These are phyloP conservation scores for Xylariales sp. DNA, from an alignment of 2,329 filamentous ascomycete genomes.

Conservation along the genomic window DNA sequence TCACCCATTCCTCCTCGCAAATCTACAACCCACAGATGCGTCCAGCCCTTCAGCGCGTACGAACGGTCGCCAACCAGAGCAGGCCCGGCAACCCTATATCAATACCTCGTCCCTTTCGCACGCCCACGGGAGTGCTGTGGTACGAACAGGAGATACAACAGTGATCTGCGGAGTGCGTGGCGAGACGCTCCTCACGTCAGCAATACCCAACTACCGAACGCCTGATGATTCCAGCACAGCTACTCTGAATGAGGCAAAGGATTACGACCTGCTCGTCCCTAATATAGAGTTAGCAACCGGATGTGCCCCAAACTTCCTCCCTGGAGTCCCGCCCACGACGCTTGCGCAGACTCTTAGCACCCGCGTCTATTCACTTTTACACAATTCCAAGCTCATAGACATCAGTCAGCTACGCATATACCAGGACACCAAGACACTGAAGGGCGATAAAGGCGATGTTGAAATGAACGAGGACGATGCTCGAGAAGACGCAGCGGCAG, in stretches of 20 bases:
- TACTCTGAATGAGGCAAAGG: slow-evolving; percentile 44
- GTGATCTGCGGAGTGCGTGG: slow-evolving; percentile 91
- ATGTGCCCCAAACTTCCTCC: slow-evolving; percentile 79
- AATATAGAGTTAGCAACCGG: slow-evolving; percentile 93
- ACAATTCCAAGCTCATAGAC: slow-evolving; percentile 64
- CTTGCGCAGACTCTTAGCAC: slow-evolving; percentile 84
- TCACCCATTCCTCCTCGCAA: slow-evolving; percentile 83
- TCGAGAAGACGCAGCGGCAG: slow-evolving; percentile 13
- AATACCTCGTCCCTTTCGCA: slow-evolving; percentile 85
- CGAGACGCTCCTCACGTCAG: slow-evolving; percentile 72
- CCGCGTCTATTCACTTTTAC: slow-evolving; percentile 70
- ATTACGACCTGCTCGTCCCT: slow-evolving; percentile 76
- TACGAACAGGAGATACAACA: slow-evolving; percentile 83
- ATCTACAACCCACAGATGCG: slow-evolving; percentile 60
- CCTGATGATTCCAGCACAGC: slow-evolving; percentile 29
- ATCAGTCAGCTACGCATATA: slow-evolving; percentile 68
- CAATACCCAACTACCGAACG: slow-evolving; percentile 66
- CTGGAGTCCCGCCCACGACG: slow-evolving; percentile 74
- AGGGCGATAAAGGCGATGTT: slow-evolving; percentile 16
- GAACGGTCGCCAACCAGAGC: slow-evolving; percentile 70
- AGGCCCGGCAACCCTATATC: slow-evolving; percentile 68
- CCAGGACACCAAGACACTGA: slow-evolving; percentile 22
- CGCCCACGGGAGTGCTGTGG: slow-evolving; percentile 83
- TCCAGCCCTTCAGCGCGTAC: slow-evolving; percentile 62
- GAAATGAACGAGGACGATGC: slow-evolving; percentile 29